phyloP scores from a whole-genome alignment of 345 rosid genomes.

The Pseudoturritis turrita region DNA sequence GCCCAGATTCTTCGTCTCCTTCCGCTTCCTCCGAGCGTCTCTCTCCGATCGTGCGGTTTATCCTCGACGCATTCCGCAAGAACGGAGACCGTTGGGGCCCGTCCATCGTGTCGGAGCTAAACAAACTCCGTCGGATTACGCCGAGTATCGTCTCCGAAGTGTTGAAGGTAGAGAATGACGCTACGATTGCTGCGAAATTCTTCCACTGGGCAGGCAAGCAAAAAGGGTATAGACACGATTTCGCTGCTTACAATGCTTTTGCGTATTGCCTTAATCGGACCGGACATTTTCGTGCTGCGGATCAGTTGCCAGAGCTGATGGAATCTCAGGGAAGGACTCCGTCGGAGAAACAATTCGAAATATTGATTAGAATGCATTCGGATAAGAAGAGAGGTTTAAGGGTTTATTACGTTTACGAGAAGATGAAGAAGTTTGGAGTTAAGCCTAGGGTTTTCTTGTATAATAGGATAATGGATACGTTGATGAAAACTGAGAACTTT shows the following conservation, averaged over 20 bases:
- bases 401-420: slow-evolving; percentile 58
- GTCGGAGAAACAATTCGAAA: slow-evolving; percentile 68
- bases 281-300: slow-evolving; percentile 57
- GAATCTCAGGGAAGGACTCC: slow-evolving; percentile 70
- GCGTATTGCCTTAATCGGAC: slow-evolving; percentile 65
- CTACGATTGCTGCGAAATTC: slow-evolving; percentile 55
- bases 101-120: slow-evolving; percentile 46
- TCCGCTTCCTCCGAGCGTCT: slow-evolving; percentile 5
- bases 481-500: slow-evolving; percentile 49
- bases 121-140: slow-evolving; percentile 74
- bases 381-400: slow-evolving; percentile 70
- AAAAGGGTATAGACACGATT: slow-evolving; percentile 58
- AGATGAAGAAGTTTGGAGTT: slow-evolving; percentile 65
- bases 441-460: slow-evolving; percentile 60
- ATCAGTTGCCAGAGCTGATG: slow-evolving; percentile 74
- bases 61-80: slow-evolving; percentile 57
- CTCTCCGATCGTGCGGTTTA: slow-evolving; percentile 66
- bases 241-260: slow-evolving; percentile 67
- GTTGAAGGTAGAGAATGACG: slow-evolving; percentile 47
- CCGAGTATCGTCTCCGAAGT: slow-evolving; percentile 63
- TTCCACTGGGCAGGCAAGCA: slow-evolving; percentile 84
- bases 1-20: slow-evolving; percentile 34
- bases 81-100: slow-evolving; percentile 52
- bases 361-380: slow-evolving; percentile 75
- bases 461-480: slow-evolving; percentile 59